Evolutionary conservation across 78 protist species (phyloP), one percentile per base, ranked within the genome.

Genomic region (Dictyostelium firmibasis): DNA sequence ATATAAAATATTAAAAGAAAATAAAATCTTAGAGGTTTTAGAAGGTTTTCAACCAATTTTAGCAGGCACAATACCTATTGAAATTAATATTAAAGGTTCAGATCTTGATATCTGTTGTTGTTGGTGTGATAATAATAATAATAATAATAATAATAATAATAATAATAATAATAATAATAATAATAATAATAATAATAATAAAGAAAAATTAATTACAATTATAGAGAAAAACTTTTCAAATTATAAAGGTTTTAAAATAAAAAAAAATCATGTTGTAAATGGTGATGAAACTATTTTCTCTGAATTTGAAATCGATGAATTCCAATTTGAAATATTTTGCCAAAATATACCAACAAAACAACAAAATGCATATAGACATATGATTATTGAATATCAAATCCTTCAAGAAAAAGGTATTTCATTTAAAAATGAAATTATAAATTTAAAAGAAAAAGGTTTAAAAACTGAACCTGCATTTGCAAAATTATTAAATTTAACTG

Each of bases 391-490:
- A 33, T 72, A 72, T 33, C 79, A 33, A 33, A 72, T 72, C 7
- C 38, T 72, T 16, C 16, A 33, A 13, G 79, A 72, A 72, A 72
- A 72, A 72, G 79, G 43, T 31, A 13, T 33, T 13, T 6, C 6
- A 6, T 72, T 72, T 33, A 72, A 72, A 72, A 72, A 72, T 72
- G 79, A 72, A 27, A 72, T 72, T 72, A 72, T 72, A 10, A 72
- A 72, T 72, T 72, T 72, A 72, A 72, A 72, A 72, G 31, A 72
- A 33, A 11, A 8, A 16, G 79, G 79, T 72, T 72, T 72, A 72
- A 72, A 33, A 72, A 72, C 79, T 16, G 79, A 72, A 33, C 79
- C 79, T 72, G 79, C 79, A 14, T 72, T 72, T 72, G 79, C 44
- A 31, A 72, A 72, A 72, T 72, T 72, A 72, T 72, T 72, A 72